Percentiles rank a stretch among this genome's conserved stretches.
Conservation (phyloP, 2,329 filamentous ascomycete genomes). For the Rhexocercosporidium sp. region DNA sequence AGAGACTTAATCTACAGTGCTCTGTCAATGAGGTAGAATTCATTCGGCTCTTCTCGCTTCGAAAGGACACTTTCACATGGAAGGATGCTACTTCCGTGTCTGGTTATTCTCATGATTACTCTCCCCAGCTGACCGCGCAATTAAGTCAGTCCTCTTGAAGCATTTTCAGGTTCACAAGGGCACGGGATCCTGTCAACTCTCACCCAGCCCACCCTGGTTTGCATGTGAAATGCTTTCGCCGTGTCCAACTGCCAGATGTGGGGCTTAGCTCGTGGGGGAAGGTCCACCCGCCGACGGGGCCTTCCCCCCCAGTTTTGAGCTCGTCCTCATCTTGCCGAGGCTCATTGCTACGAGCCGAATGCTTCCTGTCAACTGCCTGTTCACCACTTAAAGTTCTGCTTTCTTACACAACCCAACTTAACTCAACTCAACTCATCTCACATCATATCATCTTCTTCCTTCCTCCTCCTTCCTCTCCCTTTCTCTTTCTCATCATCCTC, state of each 20-base stretch:
- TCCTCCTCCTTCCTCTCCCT: slow-evolving; percentile 2
- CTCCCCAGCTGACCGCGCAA: too few species aligned
- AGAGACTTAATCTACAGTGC: too few species aligned
- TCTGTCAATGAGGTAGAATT: too few species aligned
- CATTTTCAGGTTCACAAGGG: not conserved
- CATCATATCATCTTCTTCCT: slow-evolving; percentile 2
- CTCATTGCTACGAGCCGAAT: not conserved
- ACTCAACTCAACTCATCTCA: not conserved
- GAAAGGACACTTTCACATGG: too few species aligned
- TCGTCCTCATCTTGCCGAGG: not conserved
- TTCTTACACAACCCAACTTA: not conserved
- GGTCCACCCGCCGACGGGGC: too few species aligned
- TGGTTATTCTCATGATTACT: too few species aligned
- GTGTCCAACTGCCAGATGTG: not conserved
- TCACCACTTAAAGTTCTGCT: too few species aligned
- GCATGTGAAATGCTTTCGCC: slow-evolving; percentile 7
- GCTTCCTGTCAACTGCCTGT: slow-evolving; percentile 6
- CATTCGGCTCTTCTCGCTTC: too few species aligned
- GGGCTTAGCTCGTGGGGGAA: slow-evolving; percentile 7
- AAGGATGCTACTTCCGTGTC: too few species aligned
- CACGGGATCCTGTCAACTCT: not conserved
- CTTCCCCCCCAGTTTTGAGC: not conserved
- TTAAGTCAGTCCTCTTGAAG: too few species aligned
- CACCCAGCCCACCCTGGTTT: not conserved
- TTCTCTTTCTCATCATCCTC: slow-evolving; percentile 14